Evolutionary conservation across 208 protist species (phyloP).

Genomic region (Trichomonas tenax): DNA sequence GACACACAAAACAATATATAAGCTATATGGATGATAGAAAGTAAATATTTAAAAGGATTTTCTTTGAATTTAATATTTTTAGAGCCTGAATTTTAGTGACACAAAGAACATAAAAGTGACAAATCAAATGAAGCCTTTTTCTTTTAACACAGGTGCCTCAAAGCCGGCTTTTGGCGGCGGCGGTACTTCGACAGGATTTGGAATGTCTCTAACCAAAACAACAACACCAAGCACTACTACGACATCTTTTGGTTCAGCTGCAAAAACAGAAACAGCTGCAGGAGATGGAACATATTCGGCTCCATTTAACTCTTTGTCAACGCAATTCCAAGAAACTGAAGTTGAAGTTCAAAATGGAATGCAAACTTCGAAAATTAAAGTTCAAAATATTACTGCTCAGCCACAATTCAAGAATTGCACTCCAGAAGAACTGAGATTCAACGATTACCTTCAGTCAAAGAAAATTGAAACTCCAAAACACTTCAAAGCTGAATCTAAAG

Average conservation of each 20-base stretch:
- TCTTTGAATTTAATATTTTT: too few species aligned
- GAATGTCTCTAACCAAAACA: not conserved
- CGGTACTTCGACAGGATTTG: not conserved
- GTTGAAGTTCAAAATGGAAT: not conserved
- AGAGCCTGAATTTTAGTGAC: too few species aligned
- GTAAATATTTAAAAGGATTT: too few species aligned
- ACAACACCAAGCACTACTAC: not conserved
- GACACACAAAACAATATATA: too few species aligned
- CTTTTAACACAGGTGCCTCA: too few species aligned
- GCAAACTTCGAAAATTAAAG: not conserved
- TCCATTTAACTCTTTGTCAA: not conserved
- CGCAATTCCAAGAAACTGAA: not conserved
- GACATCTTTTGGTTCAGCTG: not conserved
- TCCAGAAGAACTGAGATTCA: not conserved
- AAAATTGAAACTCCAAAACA: not conserved
- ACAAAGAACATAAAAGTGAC: too few species aligned
- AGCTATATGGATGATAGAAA: too few species aligned
- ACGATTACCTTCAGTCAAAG: not conserved
- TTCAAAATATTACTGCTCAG: not conserved
- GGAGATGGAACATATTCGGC: not conserved
- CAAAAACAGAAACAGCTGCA: not conserved
- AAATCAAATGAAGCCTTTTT: too few species aligned
- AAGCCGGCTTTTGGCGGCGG: too few species aligned
- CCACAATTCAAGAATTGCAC: not conserved
- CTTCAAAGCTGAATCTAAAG: not conserved